These are phyloP conservation scores for Beauveria sp. DNA, from an alignment of 2,329 filamentous ascomycete genomes.

Conservation along the genomic window DNA sequence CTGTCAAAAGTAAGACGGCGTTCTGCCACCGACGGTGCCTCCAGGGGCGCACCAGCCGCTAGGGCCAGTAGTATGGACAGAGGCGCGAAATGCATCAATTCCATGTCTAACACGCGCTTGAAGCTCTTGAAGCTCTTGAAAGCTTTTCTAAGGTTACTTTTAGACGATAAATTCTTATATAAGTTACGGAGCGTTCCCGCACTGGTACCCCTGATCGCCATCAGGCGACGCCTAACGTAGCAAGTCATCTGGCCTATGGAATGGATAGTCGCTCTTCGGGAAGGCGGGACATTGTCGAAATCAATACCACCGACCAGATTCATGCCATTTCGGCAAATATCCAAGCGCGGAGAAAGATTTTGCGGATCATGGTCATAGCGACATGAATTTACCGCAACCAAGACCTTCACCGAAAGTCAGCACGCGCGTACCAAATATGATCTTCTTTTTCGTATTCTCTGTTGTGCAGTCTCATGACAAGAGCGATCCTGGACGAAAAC, in stretches of 20 bases:
- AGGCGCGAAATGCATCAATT: background rate
- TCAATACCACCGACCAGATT: background rate
- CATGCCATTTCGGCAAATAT: background rate
- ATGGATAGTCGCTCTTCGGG: background rate
- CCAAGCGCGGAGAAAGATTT: too few species aligned
- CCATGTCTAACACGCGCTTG: background rate
- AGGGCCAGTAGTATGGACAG: background rate
- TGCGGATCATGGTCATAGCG: background rate
- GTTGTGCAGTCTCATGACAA: background rate
- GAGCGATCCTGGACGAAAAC: background rate
- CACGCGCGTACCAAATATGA: background rate
- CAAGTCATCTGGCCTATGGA: background rate
- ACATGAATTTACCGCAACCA: background rate
- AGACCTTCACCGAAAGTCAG: background rate
- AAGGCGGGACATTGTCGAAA: background rate
- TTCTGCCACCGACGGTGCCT: conserved; percentile 43
- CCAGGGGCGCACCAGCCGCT: background rate
- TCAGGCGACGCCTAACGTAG: background rate
- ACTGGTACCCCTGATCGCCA: background rate
- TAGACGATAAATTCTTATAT: background rate
- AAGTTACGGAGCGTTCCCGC: background rate
- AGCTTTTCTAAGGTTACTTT: background rate
- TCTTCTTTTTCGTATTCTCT: background rate
- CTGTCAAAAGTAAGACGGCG: conserved; percentile 24
- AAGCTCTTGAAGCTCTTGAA: background rate